Evolutionary conservation across 352 stramenopile species (phyloP), one percentile per base, ranked within the genome.

Genomic region (Phytopythium ostracodes): DNA sequence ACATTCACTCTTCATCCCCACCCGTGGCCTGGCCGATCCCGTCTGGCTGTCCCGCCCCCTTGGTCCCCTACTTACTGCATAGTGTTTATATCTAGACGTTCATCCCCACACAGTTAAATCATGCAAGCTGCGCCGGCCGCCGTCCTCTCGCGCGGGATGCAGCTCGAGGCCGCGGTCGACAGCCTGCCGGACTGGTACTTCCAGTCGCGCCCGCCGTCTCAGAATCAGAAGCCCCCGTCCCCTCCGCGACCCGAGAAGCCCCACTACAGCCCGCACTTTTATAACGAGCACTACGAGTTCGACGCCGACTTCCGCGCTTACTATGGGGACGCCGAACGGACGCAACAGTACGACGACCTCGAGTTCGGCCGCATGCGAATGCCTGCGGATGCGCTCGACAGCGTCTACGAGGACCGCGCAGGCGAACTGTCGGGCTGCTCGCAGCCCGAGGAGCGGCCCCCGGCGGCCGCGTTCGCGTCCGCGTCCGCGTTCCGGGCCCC

Each of bases 151-250:
- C 80, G 83, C 43, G 80, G 80, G 50, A 71, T 73, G 54, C 76
- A 89, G 60, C 78, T 92, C 54, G 83, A 92, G 57, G 80, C 73
- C 12, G 83, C 73, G 12, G 77, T 92, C 15, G 82, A 92, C 50
- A 81, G 72, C 65, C 65, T 92, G 27, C 79, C 82, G 2, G 67
- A 76, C 31, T 89, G 78, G 78, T 89, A 86, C 62, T 90, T 92
- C 64, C 77, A 70, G 31, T 58, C 70, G 14, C 22, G 46, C 0
- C 10, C 36, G 56, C 60, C 60, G 53, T 7, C 62, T 33, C 14
- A 47, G 67, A 43, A 47, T 29, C 31, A 31, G 29, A 25, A 47
- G 61, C 65, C 55, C 38, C 63, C 62, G 49, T 59, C 47, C 35
- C 66, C 27, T 60, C 20, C 10, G 29, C 18, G 18, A 0, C 58